phyloP scores from a whole-genome alignment of 495 filamentous ascomycete species.

The Eremomyces bilateralis region DNA sequence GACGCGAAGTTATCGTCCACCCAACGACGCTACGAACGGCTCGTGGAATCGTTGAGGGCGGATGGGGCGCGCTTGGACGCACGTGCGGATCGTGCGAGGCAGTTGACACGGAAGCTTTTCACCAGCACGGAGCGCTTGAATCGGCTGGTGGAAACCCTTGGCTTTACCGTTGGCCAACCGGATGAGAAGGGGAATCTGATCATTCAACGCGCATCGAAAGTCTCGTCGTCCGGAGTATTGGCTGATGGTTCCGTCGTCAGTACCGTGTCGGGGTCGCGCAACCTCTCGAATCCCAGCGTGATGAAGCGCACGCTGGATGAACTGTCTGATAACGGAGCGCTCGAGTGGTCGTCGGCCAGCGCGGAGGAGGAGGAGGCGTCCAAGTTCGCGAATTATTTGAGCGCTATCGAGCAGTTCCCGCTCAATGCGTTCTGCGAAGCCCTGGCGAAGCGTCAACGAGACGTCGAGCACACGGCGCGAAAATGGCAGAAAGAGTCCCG shows the following conservation, averaged over 20 bases:
- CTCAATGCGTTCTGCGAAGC: conserved; percentile 62
- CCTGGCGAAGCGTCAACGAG: conserved; percentile 67
- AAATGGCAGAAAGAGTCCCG: conserved; percentile 79
- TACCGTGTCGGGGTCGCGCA: conserved; percentile 13
- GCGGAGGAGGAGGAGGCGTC: conserved; percentile 41
- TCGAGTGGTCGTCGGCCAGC: conserved; percentile 60
- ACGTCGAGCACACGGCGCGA: conserved; percentile 69
- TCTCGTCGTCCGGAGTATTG: conserved; percentile 27
- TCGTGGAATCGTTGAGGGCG: conserved; percentile 27
- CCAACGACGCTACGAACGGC: conserved; percentile 32
- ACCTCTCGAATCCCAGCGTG: conserved; percentile 10
- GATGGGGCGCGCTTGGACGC: conserved; percentile 28
- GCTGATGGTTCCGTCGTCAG: conserved; percentile 33
- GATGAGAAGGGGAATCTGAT: conserved; percentile 50
- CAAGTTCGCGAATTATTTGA: conserved; percentile 49
- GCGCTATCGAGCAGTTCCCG: conserved; percentile 51
- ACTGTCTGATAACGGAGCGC: conserved; percentile 36
- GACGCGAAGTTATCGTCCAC: conserved; percentile 36
- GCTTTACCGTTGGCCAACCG: conserved; percentile 55
- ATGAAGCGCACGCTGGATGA: conserved; percentile 22
- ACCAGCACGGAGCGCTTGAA: conserved; percentile 54
- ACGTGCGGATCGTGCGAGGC: conserved; percentile 47
- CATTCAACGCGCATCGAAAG: conserved; percentile 54
- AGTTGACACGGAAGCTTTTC: conserved; percentile 62
- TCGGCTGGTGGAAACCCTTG: conserved; percentile 62